Percentiles rank a stretch among this genome's conserved stretches.
Conservation (phyloP, 2,329 filamentous ascomycete species). For the Xylariomycetidae sp. region DNA sequence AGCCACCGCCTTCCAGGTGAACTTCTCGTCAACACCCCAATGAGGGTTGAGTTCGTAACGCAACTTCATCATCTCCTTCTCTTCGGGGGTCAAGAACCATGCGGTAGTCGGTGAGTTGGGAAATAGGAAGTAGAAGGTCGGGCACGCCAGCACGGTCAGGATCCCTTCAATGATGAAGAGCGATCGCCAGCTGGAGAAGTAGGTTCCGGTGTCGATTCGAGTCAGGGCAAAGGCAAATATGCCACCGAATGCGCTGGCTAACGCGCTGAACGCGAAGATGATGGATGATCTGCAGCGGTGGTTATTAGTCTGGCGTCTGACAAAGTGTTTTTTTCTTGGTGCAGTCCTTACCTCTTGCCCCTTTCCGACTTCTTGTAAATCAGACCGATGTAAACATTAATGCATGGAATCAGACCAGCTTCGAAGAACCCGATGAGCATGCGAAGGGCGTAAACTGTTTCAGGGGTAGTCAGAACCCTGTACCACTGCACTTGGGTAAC, state of each 20-base stretch:
- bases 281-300: slow-evolving; percentile 24
- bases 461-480: too few species aligned
- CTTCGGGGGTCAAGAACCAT: slow-evolving; percentile 22
- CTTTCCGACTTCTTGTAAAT: slow-evolving; percentile 28
- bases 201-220: slow-evolving; percentile 23
- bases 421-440: slow-evolving; percentile 19
- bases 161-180: slow-evolving; percentile 35
- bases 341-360: slow-evolving; percentile 17
- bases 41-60: slow-evolving; percentile 21
- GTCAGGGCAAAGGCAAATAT: slow-evolving; percentile 36
- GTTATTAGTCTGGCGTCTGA: neutral
- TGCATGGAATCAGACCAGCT: slow-evolving; percentile 34
- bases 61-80: slow-evolving; percentile 20
- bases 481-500: too few species aligned
- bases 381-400: slow-evolving; percentile 31
- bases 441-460: slow-evolving; percentile 16
- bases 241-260: slow-evolving; percentile 36
- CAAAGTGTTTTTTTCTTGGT: too few species aligned
- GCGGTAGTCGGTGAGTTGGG: slow-evolving; percentile 22
- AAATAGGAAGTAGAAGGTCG: slow-evolving; percentile 21
- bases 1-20: slow-evolving; percentile 17
- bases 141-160: slow-evolving; percentile 31
- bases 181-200: slow-evolving; percentile 32
- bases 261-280: slow-evolving; percentile 33
- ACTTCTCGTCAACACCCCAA: slow-evolving; percentile 21